Evolutionary conservation across 1,284 basidiomycete genomes (phyloP), one percentile per base, ranked within the genome.

Genomic region (Austropuccinia psidii): DNA sequence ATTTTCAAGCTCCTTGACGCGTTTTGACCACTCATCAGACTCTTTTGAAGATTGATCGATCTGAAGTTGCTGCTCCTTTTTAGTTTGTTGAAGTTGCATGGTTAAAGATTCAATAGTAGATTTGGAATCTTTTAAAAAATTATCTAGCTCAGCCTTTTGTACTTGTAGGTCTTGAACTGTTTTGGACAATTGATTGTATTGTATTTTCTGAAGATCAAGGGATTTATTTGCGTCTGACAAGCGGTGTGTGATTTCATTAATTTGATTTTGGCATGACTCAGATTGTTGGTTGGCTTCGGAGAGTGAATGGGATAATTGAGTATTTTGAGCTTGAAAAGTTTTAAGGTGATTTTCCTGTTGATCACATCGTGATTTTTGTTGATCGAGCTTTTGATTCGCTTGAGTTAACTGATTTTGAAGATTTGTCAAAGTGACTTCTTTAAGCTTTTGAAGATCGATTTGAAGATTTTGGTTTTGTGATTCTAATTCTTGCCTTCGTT

Each of bases 121-220:
- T 52, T 54, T 52, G 13, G 58, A 52, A 7, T 73, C 33, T 45
- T 37, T 21, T 19, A 62, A 50, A 27, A 73, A 49, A 11, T 15
- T 15, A 29, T 62, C 49, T 7, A 50, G 9, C n/a, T 73, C 58
- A 15, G 35, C 27, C 19, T 39, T 37, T 35, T 58, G 43, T 52
- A 24, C 50, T 35, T 21, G 57, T 35, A 52, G 31, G 1, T 60
- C 29, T 35, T 64, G 35, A 58, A 39, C 31, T 37, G 69, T 62
- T 52, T 47, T 31, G 11, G 49, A 19, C 37, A 73, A 61, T n/a
- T 52, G 33, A 52, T 61, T 24, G 29, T 27, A 60, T 55, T 73
- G 58, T 2, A 49, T 52, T 19, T 21, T 62, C 58, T 73, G 61
- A 15, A 21, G 33, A 8, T 64, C 37, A 35, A 73, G 35, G 15